These are phyloP conservation scores for Blastobotrys americana DNA, from an alignment of 805 yeast species.

Conservation along the genomic window DNA sequence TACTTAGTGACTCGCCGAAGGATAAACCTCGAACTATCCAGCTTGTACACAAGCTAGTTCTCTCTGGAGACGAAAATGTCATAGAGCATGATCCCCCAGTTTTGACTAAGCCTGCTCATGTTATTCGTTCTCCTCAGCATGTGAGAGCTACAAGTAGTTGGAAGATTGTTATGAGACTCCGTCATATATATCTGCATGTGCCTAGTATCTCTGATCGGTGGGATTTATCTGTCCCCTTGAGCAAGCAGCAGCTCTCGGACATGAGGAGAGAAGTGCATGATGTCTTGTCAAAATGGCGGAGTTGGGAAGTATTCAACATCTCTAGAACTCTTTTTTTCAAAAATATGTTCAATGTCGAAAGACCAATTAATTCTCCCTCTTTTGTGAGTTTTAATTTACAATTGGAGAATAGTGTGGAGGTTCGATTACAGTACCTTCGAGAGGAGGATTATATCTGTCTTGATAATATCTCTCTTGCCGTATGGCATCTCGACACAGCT, in stretches of 20 bases:
- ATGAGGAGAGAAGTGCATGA: slow-evolving; percentile 40
- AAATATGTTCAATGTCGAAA: slow-evolving; percentile 37
- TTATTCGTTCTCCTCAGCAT: slow-evolving; percentile 66
- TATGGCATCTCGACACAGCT: too few species aligned
- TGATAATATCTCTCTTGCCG: slow-evolving; percentile 15
- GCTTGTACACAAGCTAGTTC: slow-evolving; percentile 37
- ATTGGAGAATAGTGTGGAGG: slow-evolving; percentile 28
- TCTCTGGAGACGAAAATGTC: slow-evolving; percentile 43
- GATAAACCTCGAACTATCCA: slow-evolving; percentile 1
- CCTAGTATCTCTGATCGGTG: too few species aligned
- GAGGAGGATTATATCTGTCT: slow-evolving; percentile 30
- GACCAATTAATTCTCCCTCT: background rate
- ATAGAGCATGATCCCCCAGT: slow-evolving; percentile 84
- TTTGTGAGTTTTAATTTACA: slow-evolving; percentile 13
- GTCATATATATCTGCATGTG: slow-evolving; percentile 59
- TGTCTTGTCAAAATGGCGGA: slow-evolving; percentile 73
- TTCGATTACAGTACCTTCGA: slow-evolving; percentile 26
- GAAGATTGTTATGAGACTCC: slow-evolving; percentile 71
- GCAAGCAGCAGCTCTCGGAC: slow-evolving; percentile 32
- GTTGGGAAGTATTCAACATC: slow-evolving; percentile 76
- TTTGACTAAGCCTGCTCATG: slow-evolving; percentile 79
- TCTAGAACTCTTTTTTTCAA: slow-evolving; percentile 50
- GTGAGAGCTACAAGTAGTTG: slow-evolving; percentile 78
- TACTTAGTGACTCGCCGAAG: slow-evolving; percentile 2
- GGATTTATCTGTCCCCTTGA: slow-evolving; percentile 38